These are phyloP conservation scores for Penicillium cataractarum DNA, from an alignment of 495 filamentous ascomycete species.

Conservation along the genomic window DNA sequence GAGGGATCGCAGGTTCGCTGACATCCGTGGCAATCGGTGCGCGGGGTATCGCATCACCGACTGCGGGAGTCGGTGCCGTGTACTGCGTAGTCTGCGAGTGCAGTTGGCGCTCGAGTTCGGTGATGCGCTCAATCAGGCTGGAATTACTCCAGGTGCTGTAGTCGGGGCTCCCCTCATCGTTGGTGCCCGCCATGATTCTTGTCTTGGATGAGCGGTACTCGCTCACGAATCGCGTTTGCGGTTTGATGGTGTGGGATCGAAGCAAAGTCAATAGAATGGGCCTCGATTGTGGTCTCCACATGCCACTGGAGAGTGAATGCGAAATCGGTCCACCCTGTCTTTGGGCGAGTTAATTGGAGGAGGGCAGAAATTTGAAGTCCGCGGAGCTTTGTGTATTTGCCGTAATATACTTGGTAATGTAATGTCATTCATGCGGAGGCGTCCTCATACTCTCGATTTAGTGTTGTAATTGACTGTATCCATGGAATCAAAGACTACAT, in stretches of 20 bases:
- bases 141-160: conserved; percentile 67
- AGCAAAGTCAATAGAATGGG: conserved; percentile 11
- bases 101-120: conserved; percentile 64
- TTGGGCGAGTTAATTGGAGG: conserved; percentile 2
- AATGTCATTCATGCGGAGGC: not conserved
- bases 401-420: conserved; percentile 16
- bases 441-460: too few species aligned
- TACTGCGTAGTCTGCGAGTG: conserved; percentile 49
- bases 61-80: conserved; percentile 22
- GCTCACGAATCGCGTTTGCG: conserved; percentile 19
- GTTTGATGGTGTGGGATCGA: conserved; percentile 3
- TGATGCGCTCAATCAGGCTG: conserved; percentile 66
- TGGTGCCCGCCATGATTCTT: conserved; percentile 22
- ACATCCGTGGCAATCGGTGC: conserved; percentile 26
- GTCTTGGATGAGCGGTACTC: conserved; percentile 10
- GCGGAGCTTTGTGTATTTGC: conserved; percentile 17
- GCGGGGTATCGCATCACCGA: conserved; percentile 6
- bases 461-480: not conserved
- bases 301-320: conserved; percentile 21
- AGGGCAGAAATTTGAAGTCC: conserved; percentile 15
- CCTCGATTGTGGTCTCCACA: conserved; percentile 28
- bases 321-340: not conserved
- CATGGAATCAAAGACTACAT: not conserved
- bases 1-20: conserved; percentile 28
- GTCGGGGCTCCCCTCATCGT: conserved; percentile 32